phyloP scores from a whole-genome alignment of 75 land plant genomes.

The Larix kaempferi region DNA sequence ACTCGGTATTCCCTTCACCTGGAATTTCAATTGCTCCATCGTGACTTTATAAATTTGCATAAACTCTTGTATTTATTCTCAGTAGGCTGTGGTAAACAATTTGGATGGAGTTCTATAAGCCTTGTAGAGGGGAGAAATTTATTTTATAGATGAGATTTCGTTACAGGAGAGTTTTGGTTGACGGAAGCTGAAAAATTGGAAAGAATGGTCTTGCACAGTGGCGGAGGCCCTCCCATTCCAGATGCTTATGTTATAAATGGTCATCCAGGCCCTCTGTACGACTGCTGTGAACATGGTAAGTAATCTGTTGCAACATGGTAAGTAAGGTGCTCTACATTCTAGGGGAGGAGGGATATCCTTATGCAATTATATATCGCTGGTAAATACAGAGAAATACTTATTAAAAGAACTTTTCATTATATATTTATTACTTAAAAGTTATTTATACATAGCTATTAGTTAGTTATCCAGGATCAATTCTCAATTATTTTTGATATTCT shows the following conservation, averaged over 20 bases:
- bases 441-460: too few species aligned
- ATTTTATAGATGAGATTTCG: not conserved
- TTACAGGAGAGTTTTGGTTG: constrained; percentile 26
- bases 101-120: not conserved
- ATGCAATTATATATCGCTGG: too few species aligned
- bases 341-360: too few species aligned
- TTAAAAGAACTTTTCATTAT: too few species aligned
- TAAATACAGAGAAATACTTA: too few species aligned
- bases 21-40: constrained; percentile 1
- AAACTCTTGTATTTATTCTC: not conserved
- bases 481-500: too few species aligned
- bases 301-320: not conserved
- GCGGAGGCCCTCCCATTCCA: constrained; percentile 36
- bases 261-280: constrained; percentile 49
- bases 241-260: constrained; percentile 56
- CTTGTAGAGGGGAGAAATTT: not conserved
- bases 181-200: not conserved
- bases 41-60: not conserved
- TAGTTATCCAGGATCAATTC: too few species aligned
- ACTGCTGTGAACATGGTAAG: constrained; percentile 32
- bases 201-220: constrained; percentile 11
- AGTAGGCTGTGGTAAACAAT: not conserved
- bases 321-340: too few species aligned
- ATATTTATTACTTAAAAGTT: too few species aligned
- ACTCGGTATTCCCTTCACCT: constrained; percentile 31